A percentile compares a stretch with the other conserved stretches of the same genome.
Evolutionary conservation across 192 early-diverging fungal species (phyloP).

Genomic region (Backusella tarrabulga): DNA sequence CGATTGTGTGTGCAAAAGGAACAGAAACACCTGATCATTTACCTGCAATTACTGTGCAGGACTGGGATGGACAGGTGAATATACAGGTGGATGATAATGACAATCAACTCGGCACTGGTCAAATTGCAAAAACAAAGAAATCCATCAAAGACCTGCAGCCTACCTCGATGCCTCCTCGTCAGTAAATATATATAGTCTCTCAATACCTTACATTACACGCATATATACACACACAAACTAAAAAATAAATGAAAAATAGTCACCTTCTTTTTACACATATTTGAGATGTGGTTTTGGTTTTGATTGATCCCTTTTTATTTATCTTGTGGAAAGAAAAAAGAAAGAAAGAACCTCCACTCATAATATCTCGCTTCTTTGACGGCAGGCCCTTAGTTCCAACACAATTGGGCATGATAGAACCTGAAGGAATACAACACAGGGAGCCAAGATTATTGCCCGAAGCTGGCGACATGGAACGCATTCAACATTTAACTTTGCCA

Average conservation of each 20-base stretch:
- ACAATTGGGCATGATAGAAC: too few relatives aligned
- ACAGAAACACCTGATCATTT: slow-evolving; percentile 7
- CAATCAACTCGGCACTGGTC: neutral
- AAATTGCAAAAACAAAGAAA: neutral
- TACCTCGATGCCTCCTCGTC: neutral
- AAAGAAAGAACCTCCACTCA: too few relatives aligned
- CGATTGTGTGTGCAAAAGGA: neutral
- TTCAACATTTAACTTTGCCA: too few relatives aligned
- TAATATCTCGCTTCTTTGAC: too few relatives aligned
- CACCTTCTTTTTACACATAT: too few relatives aligned
- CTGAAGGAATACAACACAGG: too few relatives aligned
- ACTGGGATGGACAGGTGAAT: slow-evolving; percentile 29
- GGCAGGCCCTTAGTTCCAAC: too few relatives aligned
- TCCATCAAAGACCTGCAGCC: neutral
- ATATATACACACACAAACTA: neutral
- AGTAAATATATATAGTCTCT: neutral
- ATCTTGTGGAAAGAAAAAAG: too few relatives aligned
- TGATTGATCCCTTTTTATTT: too few relatives aligned
- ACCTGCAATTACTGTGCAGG: slow-evolving; percentile 30
- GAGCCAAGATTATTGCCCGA: too few relatives aligned
- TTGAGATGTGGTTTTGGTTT: too few relatives aligned
- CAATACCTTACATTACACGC: neutral
- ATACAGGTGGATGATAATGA: neutral
- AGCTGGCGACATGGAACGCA: too few relatives aligned
- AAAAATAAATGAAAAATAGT: neutral